Evolutionary conservation across 2,329 filamentous ascomycete genomes (phyloP), one percentile per base, ranked within the genome.

Genomic region (Sarocladium kiliense): DNA sequence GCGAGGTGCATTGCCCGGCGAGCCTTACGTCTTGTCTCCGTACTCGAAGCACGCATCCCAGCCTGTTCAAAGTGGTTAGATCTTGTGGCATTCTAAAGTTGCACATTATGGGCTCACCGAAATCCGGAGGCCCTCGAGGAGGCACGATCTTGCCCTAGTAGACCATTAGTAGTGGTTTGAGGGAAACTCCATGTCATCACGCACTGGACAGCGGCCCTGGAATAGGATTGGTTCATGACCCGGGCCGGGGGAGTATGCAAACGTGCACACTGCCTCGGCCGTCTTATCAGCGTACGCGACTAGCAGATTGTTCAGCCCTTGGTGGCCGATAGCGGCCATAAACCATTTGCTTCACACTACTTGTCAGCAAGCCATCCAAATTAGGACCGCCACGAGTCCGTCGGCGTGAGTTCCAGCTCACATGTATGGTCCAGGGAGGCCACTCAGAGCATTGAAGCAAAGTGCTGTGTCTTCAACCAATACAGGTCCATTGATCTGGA

Each of bases 21-120:
- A 37, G 41, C 72, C 80, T 66, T 69, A 84, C 75, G 94, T 99
- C 73, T 90, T 77, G 41, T 92, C 92, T 60, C 95, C 81, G 63
- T 95, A 93, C 74, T 99, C 94, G 65, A 99, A 99, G 60, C 96
- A 87, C 2, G 94, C 85, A 70, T 99, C 94, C 94, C 94, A 99
- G 45, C 93, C 92, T 96, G 60, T 25, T 49, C 10, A 16, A 21
- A 25, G 21, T 61, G 56, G 30, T 42, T 54, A 21, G 30, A 54
- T n/a, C 26, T 30, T 41, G 11, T 37, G 7, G 30, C 23, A 53
- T 25, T n/a, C 54, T 21, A 18, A 44, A 14, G 25, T 45, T 10
- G 30, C 1, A 23, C 53, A 7, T 34, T 9, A 4, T 16, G 7
- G 16, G 72, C 84, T 73, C 76, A 93, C 92, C 94, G 68, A 99